Percentiles rank a stretch among this genome's conserved stretches.
Conservation (phyloP, 257 asterid species). For the Solanum tacnaense region DNA sequence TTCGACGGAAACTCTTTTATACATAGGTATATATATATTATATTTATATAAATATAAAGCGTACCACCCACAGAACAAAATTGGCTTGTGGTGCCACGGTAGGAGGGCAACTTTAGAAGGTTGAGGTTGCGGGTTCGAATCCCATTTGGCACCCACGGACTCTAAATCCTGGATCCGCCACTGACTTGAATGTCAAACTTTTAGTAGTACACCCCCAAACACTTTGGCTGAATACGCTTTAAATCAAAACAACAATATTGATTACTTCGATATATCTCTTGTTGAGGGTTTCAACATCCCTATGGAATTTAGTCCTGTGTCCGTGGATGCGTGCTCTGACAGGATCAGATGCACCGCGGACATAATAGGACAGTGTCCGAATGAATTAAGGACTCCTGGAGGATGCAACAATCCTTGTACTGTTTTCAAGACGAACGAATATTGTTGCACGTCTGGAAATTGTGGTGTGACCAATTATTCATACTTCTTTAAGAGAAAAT, state of each 20-base stretch:
- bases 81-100: no score
- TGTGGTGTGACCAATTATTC: not conserved
- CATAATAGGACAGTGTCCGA: constrained; percentile 6
- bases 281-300: constrained; percentile 36
- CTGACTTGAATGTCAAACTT: constrained; percentile 13
- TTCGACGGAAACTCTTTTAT: no score
- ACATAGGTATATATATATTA: no score
- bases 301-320: constrained; percentile 28
- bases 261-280: constrained; percentile 11
- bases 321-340: not conserved
- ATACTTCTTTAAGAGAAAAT: not conserved
- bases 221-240: constrained; percentile 36
- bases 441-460: constrained; percentile 2
- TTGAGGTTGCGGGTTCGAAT: no score
- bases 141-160: no score
- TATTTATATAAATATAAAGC: no score
- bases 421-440: not conserved
- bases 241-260: not conserved
- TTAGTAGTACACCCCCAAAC: constrained; percentile 13
- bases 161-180: no score
- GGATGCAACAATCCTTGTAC: constrained; percentile 17
- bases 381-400: not conserved
- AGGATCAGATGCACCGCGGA: not conserved
- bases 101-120: no score
- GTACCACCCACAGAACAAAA: no score